These are phyloP conservation scores for Candida railenensis DNA, from an alignment of 805 yeast genomes.

Conservation along the genomic window DNA sequence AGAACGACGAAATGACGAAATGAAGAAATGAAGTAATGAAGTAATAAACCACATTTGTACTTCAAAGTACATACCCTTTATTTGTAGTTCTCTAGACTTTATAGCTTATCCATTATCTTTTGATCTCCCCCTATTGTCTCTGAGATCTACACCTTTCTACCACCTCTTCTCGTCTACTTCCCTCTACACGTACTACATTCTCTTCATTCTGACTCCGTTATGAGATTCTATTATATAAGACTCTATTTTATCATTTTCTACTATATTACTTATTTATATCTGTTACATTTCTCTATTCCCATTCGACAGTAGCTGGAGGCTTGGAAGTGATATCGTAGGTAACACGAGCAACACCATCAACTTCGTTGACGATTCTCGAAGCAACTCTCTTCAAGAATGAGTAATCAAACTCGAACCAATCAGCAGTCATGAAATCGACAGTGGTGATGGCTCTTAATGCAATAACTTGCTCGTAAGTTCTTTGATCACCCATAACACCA, in stretches of 20 bases:
- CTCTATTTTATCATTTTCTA: neutral
- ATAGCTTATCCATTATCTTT: too few relatives aligned
- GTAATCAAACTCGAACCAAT: conserved; percentile 95
- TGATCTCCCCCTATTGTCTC: too few relatives aligned
- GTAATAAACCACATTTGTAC: too few relatives aligned
- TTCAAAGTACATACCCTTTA: too few relatives aligned
- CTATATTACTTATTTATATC: neutral
- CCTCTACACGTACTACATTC: too few relatives aligned
- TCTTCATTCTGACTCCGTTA: too few relatives aligned
- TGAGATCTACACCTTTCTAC: too few relatives aligned
- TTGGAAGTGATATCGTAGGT: conserved; percentile 98
- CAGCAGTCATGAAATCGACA: conserved; percentile 98
- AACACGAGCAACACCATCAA: conserved; percentile 98
- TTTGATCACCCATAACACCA: conserved; percentile 99
- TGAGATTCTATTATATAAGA: too few relatives aligned
- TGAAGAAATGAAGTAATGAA: too few relatives aligned
- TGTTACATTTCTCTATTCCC: conserved; percentile 63
- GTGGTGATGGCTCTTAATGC: conserved; percentile 99
- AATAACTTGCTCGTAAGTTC: conserved; percentile 98
- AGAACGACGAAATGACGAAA: too few relatives aligned
- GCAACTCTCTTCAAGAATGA: conserved; percentile 89
- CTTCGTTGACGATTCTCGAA: conserved; percentile 96
- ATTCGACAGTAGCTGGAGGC: conserved; percentile 99
- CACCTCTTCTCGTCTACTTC: too few relatives aligned
- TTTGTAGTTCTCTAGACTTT: too few relatives aligned